Evolutionary conservation across 2,329 filamentous ascomycete genomes (phyloP), one percentile per base, ranked within the genome.

Genomic region (Colletotrichum cuscutae): DNA sequence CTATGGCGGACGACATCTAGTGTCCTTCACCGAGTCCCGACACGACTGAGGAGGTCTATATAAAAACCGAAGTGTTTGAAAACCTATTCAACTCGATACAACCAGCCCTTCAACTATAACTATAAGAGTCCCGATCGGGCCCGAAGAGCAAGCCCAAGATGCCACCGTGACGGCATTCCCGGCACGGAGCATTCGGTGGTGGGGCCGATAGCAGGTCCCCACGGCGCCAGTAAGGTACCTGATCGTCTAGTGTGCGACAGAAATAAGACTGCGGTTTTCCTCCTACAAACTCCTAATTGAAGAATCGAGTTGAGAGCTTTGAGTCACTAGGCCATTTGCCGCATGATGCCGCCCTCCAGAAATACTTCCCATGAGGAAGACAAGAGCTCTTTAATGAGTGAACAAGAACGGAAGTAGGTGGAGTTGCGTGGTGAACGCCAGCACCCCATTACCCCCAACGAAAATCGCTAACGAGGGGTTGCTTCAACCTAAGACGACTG

Each of bases 401-500:
- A 71, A 32, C 68, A 71, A 32, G 68, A 71, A 28, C 54, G 68
- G 11, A 71, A 67, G 68, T 71, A 42, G 2, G 63, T 52, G 2
- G 5, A 11, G 9, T n/a, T 37, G 5, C 3, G 4, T 35, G 32
- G 2, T 28, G 1, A 15, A 49, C 1, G 11, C 9, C 5, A 24
- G 15, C 24, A 5, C 3, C 59, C 24, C 2, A 1, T 5, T 13
- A 24, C 35, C 19, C 24, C n/a, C 22, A 11, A 30, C 42, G 42
- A 32, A 22, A 19, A 19, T 13, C 26, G 46, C 26, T 63, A 7
- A 35, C 46, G 28, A 15, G 26, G 15, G 15, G 37, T 12, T 9
- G 5, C n/a, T 5, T 49, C 42, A n/a, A 19, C 13, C 37, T 19
- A 19, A 81, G 79, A 66, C 80, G 79, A 65, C 72, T 79, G 28